These are phyloP conservation scores for Citrus cavaleriei DNA, from an alignment of 345 rosid genomes.

Conservation along the genomic window DNA sequence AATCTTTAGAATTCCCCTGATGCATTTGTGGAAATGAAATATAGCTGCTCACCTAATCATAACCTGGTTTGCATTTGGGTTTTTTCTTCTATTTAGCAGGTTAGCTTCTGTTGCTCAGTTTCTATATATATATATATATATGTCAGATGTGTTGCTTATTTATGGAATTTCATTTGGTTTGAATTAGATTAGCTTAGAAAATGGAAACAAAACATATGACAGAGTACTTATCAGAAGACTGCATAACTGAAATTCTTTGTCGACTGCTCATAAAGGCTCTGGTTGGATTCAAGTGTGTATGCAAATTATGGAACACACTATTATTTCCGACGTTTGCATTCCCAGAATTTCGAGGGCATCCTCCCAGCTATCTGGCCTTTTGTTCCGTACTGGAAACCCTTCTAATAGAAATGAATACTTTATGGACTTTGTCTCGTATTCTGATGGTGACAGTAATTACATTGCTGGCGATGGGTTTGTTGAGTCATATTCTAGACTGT, in stretches of 20 bases:
- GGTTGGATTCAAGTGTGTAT: not conserved
- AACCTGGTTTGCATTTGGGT: too few relatives aligned
- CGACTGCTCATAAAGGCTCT: not conserved
- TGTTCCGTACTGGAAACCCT: not conserved
- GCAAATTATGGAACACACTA: not conserved
- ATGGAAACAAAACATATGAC: too few relatives aligned
- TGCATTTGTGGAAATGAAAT: too few relatives aligned
- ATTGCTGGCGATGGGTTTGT: not conserved
- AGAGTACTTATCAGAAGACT: not conserved
- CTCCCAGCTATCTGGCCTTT: not conserved
- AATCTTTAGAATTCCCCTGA: too few relatives aligned
- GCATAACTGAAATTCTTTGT: not conserved
- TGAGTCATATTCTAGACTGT: not conserved
- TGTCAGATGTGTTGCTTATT: too few relatives aligned
- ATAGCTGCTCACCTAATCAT: too few relatives aligned
- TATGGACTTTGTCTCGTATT: not conserved
- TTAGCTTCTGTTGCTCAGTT: too few relatives aligned
- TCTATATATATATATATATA: too few relatives aligned
- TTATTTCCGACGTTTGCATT: not conserved
- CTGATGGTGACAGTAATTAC: not conserved
- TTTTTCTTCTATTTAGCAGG: too few relatives aligned
- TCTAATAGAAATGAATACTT: too few relatives aligned
- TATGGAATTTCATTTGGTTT: too few relatives aligned
- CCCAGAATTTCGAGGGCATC: not conserved
- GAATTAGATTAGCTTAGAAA: too few relatives aligned